Evolutionary conservation across 2,329 filamentous ascomycete genomes (phyloP).

Genomic region (Colletotrichum lindemuthianum): DNA sequence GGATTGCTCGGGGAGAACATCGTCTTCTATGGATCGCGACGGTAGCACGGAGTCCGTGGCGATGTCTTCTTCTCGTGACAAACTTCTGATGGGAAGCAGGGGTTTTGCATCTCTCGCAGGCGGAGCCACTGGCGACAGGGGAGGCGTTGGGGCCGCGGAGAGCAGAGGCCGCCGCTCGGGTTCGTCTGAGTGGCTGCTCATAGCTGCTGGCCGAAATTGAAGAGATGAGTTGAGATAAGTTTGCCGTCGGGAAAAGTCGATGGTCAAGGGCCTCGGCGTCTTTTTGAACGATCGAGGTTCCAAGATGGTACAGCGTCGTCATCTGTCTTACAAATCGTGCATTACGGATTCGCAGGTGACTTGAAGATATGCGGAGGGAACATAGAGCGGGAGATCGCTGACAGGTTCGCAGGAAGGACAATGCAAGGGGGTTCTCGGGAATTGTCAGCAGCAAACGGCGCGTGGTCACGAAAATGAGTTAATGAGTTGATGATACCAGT

Average conservation of each 20-base stretch:
- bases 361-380: not conserved
- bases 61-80: not conserved
- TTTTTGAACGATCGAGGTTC: no score
- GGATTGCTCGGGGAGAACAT: slow-evolving; percentile 68
- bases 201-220: not conserved
- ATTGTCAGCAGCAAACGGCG: not conserved
- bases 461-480: slow-evolving; percentile 12
- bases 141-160: not conserved
- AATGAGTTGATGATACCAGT: slow-evolving; percentile 29
- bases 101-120: not conserved
- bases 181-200: not conserved
- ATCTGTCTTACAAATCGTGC: no score
- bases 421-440: not conserved
- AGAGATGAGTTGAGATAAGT: not conserved
- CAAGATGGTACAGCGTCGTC: no score
- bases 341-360: not conserved
- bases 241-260: not conserved
- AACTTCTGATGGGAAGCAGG: not conserved
- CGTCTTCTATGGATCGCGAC: slow-evolving; percentile 59
- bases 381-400: not conserved
- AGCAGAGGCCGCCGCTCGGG: slow-evolving; percentile 20
- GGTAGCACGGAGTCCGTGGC: not conserved
- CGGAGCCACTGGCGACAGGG: not conserved
- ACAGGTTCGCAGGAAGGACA: not conserved
- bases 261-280: not conserved